Conservation (phyloP, 768 basidiomycete genomes). For the Boletus insuetus region DNA sequence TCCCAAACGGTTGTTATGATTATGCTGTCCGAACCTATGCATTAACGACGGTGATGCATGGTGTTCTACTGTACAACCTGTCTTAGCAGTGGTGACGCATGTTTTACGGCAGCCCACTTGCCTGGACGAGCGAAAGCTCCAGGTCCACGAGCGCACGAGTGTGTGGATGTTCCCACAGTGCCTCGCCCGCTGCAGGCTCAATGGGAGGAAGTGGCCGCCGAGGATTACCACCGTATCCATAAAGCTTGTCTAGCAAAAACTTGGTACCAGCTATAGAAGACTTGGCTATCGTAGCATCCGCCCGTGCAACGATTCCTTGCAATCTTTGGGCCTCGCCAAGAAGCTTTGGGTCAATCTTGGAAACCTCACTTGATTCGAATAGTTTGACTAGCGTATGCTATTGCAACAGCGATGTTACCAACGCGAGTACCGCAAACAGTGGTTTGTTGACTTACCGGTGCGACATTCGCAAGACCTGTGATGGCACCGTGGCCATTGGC, state of each 20-base stretch:
- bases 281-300: conserved; percentile 78
- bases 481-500: conserved; percentile 85
- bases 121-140: conserved; percentile 55
- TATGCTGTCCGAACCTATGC: too few relatives aligned
- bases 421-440: neutral
- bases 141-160: conserved; percentile 63
- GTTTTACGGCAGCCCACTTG: neutral
- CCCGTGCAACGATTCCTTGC: conserved; percentile 78
- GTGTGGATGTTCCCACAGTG: conserved; percentile 71
- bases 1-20: too few relatives aligned
- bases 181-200: conserved; percentile 48
- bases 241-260: conserved; percentile 64
- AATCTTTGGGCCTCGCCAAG: conserved; percentile 69
- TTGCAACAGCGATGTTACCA: conserved; percentile 2
- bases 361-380: conserved; percentile 57
- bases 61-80: too few relatives aligned
- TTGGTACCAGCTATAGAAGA: conserved; percentile 83
- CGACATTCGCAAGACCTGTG: conserved; percentile 83
- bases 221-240: conserved; percentile 81
- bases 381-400: conserved; percentile 60
- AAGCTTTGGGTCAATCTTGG: conserved; percentile 51
- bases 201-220: conserved; percentile 76
- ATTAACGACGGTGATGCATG: too few relatives aligned
- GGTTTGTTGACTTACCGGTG: conserved; percentile 51
- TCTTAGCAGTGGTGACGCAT: too few relatives aligned